Evolutionary conservation across 129 eudicot genomes (phyloP).

Genomic region (Kitagawia praeruptora): DNA sequence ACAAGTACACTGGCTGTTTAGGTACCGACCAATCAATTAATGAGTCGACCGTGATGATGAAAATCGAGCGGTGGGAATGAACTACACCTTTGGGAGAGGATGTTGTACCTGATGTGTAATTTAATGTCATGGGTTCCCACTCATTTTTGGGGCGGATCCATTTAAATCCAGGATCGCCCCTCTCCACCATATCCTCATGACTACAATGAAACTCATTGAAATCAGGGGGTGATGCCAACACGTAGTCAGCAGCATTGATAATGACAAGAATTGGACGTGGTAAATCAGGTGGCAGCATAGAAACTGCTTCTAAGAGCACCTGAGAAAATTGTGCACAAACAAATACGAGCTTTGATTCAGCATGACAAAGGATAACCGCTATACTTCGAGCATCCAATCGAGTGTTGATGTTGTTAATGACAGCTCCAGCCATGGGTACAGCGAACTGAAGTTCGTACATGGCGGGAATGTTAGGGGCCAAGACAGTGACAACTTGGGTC

Average conservation of each 20-base stretch:
- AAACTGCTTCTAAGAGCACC: background rate
- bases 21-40: constrained; percentile 1
- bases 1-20: constrained; percentile 4
- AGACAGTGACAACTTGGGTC: background rate
- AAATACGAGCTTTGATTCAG: constrained; percentile 5
- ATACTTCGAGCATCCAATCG: background rate
- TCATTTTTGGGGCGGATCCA: background rate
- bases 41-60: constrained; percentile 3
- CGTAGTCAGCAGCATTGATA: background rate
- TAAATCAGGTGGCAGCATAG: background rate
- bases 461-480: constrained; percentile 6
- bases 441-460: constrained; percentile 9
- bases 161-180: background rate
- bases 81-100: constrained; percentile 3
- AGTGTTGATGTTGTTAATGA: background rate
- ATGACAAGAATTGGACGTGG: background rate
- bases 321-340: background rate
- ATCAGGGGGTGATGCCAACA: background rate
- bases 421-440: constrained; percentile 1
- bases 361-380: background rate
- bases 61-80: constrained; percentile 2
- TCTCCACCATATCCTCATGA: constrained; percentile 1
- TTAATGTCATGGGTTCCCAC: constrained; percentile 8
- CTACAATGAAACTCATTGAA: background rate
- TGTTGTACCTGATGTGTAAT: constrained; percentile 6